Base-by-base conservation (phyloP, 1,284 basidiomycete genomes). In the Cutaneotrichosporon sp. region DNA sequence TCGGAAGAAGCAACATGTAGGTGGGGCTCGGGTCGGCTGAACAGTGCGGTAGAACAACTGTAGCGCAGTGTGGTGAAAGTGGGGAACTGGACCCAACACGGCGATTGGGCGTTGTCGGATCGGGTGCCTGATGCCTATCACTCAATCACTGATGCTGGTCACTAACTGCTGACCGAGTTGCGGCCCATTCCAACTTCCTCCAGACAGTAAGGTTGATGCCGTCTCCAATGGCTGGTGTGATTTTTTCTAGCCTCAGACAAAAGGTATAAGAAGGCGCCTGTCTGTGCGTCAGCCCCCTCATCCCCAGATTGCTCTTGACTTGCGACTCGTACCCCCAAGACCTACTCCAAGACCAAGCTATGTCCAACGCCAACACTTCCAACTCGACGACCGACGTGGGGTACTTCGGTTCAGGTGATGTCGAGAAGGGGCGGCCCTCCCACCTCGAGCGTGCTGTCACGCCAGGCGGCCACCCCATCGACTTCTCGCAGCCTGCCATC, bases 391-490 rank as follows among this genome's bases (percentile, higher is more conserved):
- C 18, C 31, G 18, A 55, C 18, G 34, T 30, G 22, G 61, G 63
- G 13, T 68, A 65, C 66, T 34, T 53, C 34, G 65, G 61, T n/a
- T 61, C 65, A 40, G 65, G 65, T 26, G 61, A 67, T 52, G 10
- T 56, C 31, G 68, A 69, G 61, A 69, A 69, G 65, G 68, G 63
- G n/a, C 38, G 51, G 46, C n/a, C 40, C 18, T 16, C 36, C 40
- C 63, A 62, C 49, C 58, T 69, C n/a, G 55, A 62, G 59, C 65
- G 65, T 18, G 26, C 56, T 36, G 38, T 69, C 49, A 69, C 68
- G 11, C 68, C 68, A 30, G 66, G 66, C n/a, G 68, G 68, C 13
- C 68, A 69, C 60, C 66, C 68, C n/a, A 56, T 65, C 62, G 68
- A 69, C 64, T 67, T 57, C 32, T 68, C 66, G 22, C 68, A 69